phyloP scores from a whole-genome alignment of 2,329 filamentous ascomycete species.

The Fusarium musae region DNA sequence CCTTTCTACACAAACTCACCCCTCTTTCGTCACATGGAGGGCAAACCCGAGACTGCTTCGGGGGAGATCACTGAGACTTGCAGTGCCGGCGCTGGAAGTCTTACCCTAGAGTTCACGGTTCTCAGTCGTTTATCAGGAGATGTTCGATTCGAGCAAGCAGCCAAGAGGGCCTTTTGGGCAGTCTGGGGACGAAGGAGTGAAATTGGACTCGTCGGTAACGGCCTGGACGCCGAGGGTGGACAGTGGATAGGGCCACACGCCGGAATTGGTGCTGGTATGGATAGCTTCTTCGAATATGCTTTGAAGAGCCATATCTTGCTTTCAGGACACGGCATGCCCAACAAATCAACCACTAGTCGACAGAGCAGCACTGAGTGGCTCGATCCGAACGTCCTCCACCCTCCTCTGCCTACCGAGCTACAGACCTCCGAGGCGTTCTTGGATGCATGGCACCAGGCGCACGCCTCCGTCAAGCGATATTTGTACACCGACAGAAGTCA shows the following conservation, averaged over 20 bases:
- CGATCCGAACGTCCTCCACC: constrained; percentile 71
- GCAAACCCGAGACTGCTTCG: constrained; percentile 48
- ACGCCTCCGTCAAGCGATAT: constrained; percentile 88
- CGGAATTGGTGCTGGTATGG: constrained; percentile 95
- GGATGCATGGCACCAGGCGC: constrained; percentile 84
- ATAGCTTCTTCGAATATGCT: constrained; percentile 99
- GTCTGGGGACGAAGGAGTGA: constrained; percentile 91
- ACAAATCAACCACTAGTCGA: constrained; percentile 54
- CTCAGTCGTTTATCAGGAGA: constrained; percentile 90
- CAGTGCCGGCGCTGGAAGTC: constrained; percentile 93
- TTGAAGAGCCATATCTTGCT: constrained; percentile 93
- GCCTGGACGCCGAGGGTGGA: constrained; percentile 91
- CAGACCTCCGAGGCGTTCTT: constrained; percentile 83
- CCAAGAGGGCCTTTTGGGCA: constrained; percentile 94
- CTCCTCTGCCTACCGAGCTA: constrained; percentile 70
- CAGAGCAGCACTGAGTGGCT: constrained; percentile 61
- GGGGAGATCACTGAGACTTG: constrained; percentile 93
- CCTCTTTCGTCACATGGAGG: constrained; percentile 66
- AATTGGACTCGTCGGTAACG: constrained; percentile 88
- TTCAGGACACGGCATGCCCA: constrained; percentile 75
- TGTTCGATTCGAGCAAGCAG: constrained; percentile 85
- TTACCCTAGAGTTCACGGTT: constrained; percentile 92
- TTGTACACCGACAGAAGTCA: constrained; percentile 81
- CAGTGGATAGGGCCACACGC: constrained; percentile 89
- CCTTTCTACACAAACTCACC: constrained; percentile 93